Percentiles rank a stretch among this genome's conserved stretches.
These are phyloP conservation scores for Postia placenta DNA, from an alignment of 768 basidiomycete genomes.

Conservation along the genomic window DNA sequence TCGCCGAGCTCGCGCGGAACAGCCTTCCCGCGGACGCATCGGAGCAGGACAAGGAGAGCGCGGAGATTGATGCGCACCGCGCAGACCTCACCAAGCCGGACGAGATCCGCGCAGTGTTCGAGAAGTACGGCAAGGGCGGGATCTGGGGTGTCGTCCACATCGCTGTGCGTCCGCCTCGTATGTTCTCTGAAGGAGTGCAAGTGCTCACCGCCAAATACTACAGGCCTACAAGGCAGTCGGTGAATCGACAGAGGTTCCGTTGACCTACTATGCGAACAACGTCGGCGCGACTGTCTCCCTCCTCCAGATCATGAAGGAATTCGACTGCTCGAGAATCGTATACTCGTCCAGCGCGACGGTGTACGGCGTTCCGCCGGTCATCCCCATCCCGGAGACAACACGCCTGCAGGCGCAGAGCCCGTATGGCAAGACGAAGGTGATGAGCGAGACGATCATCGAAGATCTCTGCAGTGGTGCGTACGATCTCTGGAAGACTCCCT, in stretches of 20 bases:
- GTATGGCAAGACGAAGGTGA: conserved; percentile 95
- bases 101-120: conserved; percentile 74
- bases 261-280: conserved; percentile 93
- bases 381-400: conserved; percentile 93
- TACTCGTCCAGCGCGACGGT: conserved; percentile 99
- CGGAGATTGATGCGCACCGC: conserved; percentile 60
- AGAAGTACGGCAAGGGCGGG: conserved; percentile 78
- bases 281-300: conserved; percentile 84
- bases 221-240: conserved; percentile 98
- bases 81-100: conserved; percentile 73
- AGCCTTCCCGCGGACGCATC: conserved; percentile 64
- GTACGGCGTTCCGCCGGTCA: conserved; percentile 86
- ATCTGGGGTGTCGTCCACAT: conserved; percentile 98
- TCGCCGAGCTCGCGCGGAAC: conserved; percentile 72
- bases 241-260: conserved; percentile 88
- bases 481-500: neutral
- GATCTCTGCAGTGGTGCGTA: conserved; percentile 76
- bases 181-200: neutral
- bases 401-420: conserved; percentile 84
- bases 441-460: conserved; percentile 85
- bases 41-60: conserved; percentile 62
- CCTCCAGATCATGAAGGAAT: conserved; percentile 81
- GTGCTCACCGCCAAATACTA: neutral
- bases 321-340: conserved; percentile 80
- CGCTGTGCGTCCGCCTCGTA: conserved; percentile 54